A percentile compares a stretch with the other conserved stretches of the same genome.
These are phyloP conservation scores for Echinosophora koreensis DNA, from an alignment of 306 rosid genomes.

Conservation along the genomic window DNA sequence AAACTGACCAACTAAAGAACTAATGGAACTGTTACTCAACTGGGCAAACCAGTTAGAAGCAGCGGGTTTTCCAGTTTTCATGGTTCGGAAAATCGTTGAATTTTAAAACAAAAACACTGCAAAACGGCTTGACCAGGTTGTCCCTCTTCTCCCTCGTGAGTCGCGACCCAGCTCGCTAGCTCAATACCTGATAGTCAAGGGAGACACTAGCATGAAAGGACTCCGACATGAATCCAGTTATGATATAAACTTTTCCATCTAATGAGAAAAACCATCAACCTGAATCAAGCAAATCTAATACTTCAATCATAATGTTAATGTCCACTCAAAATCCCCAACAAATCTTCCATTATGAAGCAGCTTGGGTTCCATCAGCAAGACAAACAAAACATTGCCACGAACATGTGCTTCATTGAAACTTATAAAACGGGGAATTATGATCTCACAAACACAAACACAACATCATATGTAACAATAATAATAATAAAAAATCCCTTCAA, in stretches of 20 bases:
- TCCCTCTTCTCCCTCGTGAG: no score
- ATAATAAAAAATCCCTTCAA: conserved; percentile 24
- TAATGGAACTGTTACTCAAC: no score
- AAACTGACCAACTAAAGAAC: no score
- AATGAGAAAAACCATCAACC: conserved; percentile 27
- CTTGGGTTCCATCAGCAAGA: conserved; percentile 39
- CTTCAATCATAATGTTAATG: conserved; percentile 7
- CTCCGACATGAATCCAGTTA: conserved; percentile 5
- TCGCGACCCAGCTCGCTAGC: no score
- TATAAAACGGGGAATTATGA: conserved; percentile 37
- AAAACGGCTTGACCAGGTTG: no score
- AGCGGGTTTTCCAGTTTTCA: no score
- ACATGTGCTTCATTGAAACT: conserved; percentile 42
- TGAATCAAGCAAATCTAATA: conserved; percentile 19
- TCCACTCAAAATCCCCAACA: conserved; percentile 41
- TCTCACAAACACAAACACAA: conserved; percentile 41
- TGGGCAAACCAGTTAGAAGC: no score
- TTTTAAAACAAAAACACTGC: no score
- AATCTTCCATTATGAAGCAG: conserved; percentile 38
- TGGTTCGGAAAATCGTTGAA: no score
- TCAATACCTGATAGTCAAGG: no score
- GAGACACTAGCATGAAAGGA: not conserved
- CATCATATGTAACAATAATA: no score
- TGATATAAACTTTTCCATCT: not conserved
- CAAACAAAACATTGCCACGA: conserved; percentile 41